Conservation (phyloP, 805 yeast species). For the Nakazawaea populi region DNA sequence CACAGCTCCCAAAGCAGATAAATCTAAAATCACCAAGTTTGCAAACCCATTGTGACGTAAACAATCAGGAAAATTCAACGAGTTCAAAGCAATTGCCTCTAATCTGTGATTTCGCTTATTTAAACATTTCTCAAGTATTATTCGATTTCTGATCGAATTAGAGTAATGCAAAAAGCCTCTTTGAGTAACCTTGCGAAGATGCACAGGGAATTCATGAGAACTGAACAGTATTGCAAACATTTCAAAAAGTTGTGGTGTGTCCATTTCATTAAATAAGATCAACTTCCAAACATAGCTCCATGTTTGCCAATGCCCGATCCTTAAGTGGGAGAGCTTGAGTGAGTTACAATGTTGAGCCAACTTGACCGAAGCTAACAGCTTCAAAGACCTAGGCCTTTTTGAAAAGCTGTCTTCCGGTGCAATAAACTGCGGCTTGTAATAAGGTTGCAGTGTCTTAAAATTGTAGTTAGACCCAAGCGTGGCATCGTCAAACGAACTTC, state of each 20-base stretch:
- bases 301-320: slow-evolving; percentile 15
- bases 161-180: not conserved
- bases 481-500: slow-evolving; percentile 15
- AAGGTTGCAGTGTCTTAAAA: slow-evolving; percentile 9
- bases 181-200: slow-evolving; percentile 14
- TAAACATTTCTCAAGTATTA: slow-evolving; percentile 14
- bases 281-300: slow-evolving; percentile 29
- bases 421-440: not conserved
- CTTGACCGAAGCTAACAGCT: slow-evolving; percentile 17
- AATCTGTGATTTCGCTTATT: slow-evolving; percentile 22
- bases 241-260: slow-evolving; percentile 22
- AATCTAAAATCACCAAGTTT: slow-evolving; percentile 16
- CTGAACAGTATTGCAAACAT: slow-evolving; percentile 19
- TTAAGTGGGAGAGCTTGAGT: slow-evolving; percentile 18
- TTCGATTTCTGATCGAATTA: slow-evolving; percentile 13
- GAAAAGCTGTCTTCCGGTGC: not conserved
- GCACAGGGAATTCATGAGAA: slow-evolving; percentile 14
- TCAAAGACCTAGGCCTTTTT: slow-evolving; percentile 15
- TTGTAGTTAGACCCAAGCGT: slow-evolving; percentile 17
- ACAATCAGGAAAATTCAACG: slow-evolving; percentile 11
- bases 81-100: slow-evolving; percentile 27
- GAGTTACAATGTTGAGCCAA: slow-evolving; percentile 20
- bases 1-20: slow-evolving; percentile 10
- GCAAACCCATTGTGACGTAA: slow-evolving; percentile 2
- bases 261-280: slow-evolving; percentile 22